Percentiles rank a stretch among this genome's conserved stretches.
Conservation (phyloP, 2,329 filamentous ascomycete genomes). For the Fusarium domesticum region DNA sequence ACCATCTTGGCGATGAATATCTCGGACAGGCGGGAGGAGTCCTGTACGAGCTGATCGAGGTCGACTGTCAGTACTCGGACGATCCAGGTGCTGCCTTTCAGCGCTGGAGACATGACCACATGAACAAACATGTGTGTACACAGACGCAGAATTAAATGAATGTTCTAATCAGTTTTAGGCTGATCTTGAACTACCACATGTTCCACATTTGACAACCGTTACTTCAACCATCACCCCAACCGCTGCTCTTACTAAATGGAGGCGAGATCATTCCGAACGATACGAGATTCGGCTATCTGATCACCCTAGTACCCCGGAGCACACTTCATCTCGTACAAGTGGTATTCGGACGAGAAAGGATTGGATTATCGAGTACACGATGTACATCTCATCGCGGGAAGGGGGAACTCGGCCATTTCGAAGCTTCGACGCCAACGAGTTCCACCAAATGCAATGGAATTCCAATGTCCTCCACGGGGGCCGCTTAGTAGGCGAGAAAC, state of each 20-base stretch:
- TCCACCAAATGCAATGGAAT: conserved; percentile 43
- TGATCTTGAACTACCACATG: conserved; percentile 44
- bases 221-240: conserved; percentile 42
- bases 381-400: conserved; percentile 40
- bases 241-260: conserved; percentile 36
- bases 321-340: conserved; percentile 14
- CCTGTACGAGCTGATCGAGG: conserved; percentile 46
- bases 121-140: conserved; percentile 40
- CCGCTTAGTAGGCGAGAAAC: conserved; percentile 35
- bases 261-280: conserved; percentile 36
- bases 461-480: conserved; percentile 28
- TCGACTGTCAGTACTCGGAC: conserved; percentile 43
- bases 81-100: conserved; percentile 46
- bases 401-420: conserved; percentile 38
- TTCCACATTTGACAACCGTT: conserved; percentile 47
- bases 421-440: conserved; percentile 38
- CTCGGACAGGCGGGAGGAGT: conserved; percentile 44
- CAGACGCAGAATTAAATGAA: background rate
- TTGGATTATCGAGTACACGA: conserved; percentile 44
- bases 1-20: conserved; percentile 45
- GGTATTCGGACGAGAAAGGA: conserved; percentile 38
- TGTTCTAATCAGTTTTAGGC: conserved; percentile 28
- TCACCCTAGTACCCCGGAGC: conserved; percentile 23
- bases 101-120: conserved; percentile 45
- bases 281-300: conserved; percentile 43